These are phyloP conservation scores for Tylopilus vinaceipallidus DNA, from an alignment of 768 basidiomycete genomes.

Conservation along the genomic window DNA sequence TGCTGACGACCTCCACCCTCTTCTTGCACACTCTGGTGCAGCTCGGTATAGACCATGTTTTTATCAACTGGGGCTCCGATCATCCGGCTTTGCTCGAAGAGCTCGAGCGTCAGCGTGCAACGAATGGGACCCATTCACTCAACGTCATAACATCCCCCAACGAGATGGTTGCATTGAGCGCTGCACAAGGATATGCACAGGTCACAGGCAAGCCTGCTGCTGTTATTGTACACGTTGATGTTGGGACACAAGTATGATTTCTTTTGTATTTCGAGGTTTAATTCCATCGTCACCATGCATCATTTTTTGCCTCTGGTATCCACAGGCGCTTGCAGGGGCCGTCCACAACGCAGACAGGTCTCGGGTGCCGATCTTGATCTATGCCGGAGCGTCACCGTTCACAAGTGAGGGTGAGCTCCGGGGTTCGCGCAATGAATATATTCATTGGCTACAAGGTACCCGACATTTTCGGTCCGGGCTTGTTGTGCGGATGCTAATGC, in stretches of 20 bases:
- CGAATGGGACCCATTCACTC: constrained; percentile 37
- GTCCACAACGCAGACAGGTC: constrained; percentile 69
- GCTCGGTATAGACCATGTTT: constrained; percentile 64
- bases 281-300: no score
- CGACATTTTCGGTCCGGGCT: not conserved
- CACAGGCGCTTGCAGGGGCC: constrained; percentile 65
- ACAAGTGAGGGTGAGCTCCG: constrained; percentile 53
- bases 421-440: constrained; percentile 70
- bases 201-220: constrained; percentile 65
- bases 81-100: constrained; percentile 73
- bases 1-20: constrained; percentile 60
- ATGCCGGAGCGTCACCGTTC: constrained; percentile 68
- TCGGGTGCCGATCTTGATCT: constrained; percentile 63
- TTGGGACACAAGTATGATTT: constrained; percentile 56
- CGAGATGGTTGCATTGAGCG: constrained; percentile 73
- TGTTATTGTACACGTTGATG: constrained; percentile 74
- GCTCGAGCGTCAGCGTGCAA: constrained; percentile 51
- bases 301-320: not conserved
- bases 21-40: constrained; percentile 54
- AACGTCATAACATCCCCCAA: constrained; percentile 67
- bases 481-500: not conserved
- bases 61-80: constrained; percentile 81
- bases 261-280: not conserved
- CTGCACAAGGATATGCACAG: constrained; percentile 66
- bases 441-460: constrained; percentile 71